Evolutionary conservation across 495 filamentous ascomycete species (phyloP).

Genomic region (Neurospora sp.): DNA sequence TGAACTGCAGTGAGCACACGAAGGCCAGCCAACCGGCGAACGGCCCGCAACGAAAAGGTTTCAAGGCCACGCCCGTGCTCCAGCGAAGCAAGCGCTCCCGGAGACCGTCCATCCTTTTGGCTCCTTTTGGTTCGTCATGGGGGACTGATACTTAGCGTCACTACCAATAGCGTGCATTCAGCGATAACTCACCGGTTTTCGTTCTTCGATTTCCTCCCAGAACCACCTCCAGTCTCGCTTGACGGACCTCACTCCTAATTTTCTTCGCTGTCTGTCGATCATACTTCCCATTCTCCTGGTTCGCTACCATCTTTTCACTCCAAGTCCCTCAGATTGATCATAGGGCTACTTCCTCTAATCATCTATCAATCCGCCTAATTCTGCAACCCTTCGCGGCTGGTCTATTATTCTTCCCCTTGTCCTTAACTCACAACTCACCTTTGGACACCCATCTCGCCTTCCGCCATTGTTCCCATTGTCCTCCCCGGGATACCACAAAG

Average conservation of each 20-base stretch:
- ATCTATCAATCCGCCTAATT: background rate
- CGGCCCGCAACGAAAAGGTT: background rate
- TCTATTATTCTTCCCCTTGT: background rate
- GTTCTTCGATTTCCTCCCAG: background rate
- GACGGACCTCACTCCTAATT: background rate
- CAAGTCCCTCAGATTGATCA: background rate
- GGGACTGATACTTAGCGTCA: background rate
- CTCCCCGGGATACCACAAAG: background rate
- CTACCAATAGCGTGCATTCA: background rate
- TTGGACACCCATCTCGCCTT: background rate
- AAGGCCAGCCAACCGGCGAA: background rate
- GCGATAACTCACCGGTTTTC: background rate
- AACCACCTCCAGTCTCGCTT: background rate
- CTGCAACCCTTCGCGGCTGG: background rate
- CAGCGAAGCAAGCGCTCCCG: background rate
- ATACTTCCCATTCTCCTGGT: background rate
- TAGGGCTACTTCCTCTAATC: background rate
- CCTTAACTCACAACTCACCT: background rate
- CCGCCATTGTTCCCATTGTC: background rate
- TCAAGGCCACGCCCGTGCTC: background rate
- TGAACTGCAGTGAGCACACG: background rate
- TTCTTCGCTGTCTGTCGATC: background rate
- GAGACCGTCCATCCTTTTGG: background rate
- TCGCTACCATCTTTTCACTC: background rate
- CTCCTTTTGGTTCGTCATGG: background rate